These are phyloP conservation scores for Fusarium fracticaudum DNA, from an alignment of 2,329 filamentous ascomycete genomes.

Conservation along the genomic window DNA sequence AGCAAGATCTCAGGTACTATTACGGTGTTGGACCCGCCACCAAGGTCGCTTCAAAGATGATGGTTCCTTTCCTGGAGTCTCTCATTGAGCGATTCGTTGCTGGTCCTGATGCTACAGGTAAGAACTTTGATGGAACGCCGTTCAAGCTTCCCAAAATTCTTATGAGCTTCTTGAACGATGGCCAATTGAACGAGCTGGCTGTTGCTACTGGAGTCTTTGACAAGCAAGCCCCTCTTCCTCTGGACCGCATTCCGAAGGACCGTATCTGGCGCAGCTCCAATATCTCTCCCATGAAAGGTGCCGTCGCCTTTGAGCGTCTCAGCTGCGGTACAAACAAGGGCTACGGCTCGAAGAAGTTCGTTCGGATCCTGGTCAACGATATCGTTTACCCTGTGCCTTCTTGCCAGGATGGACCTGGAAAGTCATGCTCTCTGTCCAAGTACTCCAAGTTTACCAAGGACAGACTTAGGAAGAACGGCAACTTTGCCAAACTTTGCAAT, in stretches of 20 bases:
- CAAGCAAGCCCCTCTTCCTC: constrained; percentile 59
- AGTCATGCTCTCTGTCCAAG: constrained; percentile 58
- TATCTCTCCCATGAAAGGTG: constrained; percentile 71
- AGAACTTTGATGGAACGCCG: constrained; percentile 53
- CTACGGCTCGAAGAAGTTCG: constrained; percentile 53
- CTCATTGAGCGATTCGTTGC: constrained; percentile 62
- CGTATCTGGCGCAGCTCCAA: constrained; percentile 65
- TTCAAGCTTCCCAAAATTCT: constrained; percentile 66
- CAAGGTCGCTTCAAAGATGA: constrained; percentile 63
- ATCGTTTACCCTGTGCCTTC: constrained; percentile 66
- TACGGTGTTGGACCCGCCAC: constrained; percentile 70
- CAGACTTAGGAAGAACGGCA: constrained; percentile 53
- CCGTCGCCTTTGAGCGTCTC: constrained; percentile 71
- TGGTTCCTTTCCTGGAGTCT: constrained; percentile 68
- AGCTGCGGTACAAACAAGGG: constrained; percentile 53
- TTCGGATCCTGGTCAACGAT: constrained; percentile 70
- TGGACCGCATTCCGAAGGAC: constrained; percentile 55
- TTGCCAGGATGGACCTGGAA: constrained; percentile 65
- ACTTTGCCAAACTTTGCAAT: constrained; percentile 60
- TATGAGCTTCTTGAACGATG: constrained; percentile 72
- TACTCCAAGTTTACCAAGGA: constrained; percentile 51
- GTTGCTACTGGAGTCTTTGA: constrained; percentile 71
- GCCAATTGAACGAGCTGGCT: constrained; percentile 70
- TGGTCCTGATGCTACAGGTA: constrained; percentile 61
- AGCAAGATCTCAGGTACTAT: constrained; percentile 74